Percentiles rank a stretch among this genome's conserved stretches.
These are phyloP conservation scores for Echria macrotheca DNA, from an alignment of 495 filamentous ascomycete genomes.

Conservation along the genomic window DNA sequence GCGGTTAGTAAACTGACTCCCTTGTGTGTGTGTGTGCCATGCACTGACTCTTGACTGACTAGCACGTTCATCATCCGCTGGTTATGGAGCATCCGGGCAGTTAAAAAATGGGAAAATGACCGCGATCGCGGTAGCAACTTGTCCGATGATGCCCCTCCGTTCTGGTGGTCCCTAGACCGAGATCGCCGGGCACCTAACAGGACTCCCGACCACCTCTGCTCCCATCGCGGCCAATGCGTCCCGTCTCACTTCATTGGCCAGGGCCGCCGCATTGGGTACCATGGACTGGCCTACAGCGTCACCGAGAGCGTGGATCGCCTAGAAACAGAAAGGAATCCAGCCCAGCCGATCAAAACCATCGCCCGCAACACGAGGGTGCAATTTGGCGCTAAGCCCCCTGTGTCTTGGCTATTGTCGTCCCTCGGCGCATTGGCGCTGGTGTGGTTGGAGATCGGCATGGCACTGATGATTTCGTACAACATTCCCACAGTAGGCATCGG, in stretches of 20 bases:
- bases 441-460: constrained; percentile 24
- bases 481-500: constrained; percentile 46
- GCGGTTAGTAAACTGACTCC: constrained; percentile 17
- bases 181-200: neutral
- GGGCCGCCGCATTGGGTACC: constrained; percentile 41
- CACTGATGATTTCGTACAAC: constrained; percentile 38
- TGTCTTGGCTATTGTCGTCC: neutral
- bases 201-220: neutral
- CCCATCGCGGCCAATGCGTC: constrained; percentile 14
- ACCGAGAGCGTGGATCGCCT: constrained; percentile 31
- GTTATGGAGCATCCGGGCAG: constrained; percentile 16
- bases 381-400: neutral
- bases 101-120: constrained; percentile 8
- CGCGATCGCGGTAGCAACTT: no score
- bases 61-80: constrained; percentile 5
- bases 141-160: no score
- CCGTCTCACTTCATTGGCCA: constrained; percentile 43
- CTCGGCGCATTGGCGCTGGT: constrained; percentile 29
- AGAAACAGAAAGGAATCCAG: no score
- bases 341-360: neutral
- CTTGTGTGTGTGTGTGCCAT: constrained; percentile 24
- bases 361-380: neutral
- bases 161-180: neutral
- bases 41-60: neutral
- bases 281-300: constrained; percentile 41